Base-by-base conservation (phyloP, 2,329 filamentous ascomycete species). In the Fusarium euwallaceae region DNA sequence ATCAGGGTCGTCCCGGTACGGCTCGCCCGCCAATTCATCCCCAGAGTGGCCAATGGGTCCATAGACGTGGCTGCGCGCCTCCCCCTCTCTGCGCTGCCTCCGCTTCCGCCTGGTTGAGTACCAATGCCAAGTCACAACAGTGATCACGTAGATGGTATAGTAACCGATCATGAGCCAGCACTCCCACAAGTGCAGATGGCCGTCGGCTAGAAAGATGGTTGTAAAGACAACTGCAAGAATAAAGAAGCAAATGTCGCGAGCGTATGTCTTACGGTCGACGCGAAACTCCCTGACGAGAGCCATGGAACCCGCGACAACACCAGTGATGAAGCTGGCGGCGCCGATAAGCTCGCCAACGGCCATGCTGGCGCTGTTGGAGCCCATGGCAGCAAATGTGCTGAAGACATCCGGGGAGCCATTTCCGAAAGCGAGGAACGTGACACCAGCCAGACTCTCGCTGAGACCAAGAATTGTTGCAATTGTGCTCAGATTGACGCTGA, bases 381-480 rank as follows among this genome's bases (percentile, higher is more conserved):
- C 92, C 95, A 99, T 98, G 76, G 97, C 97, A 17, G 97, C 97
- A 84, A 99, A 98, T 3, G 97, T 99, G 75, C 95, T 98, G 83
- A 99, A 99, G 55, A 99, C 95, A 83, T 99, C 97, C 3, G 97
- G 97, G 71, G 96, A 98, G 62, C 97, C 97, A 86, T 99, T 99
- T 74, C 97, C 97, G 83, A 99, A 97, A 10, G 97, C 97, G 62
- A 99, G 86, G 79, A 99, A 97, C 0, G 97, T 99, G 32, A 99
- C 97, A 39, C 97, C 97, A 0, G 97, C 95, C 83, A 99, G 89
- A 82, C 95, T 98, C 86, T 99, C 95, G 82, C 95, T 98, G 86
- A 99, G 92, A 22, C 96, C 95, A 32, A 98, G 88, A 62, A 98
- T 91, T 66, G 89, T 92, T 24, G 97, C 92, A 78, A 99, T 97